Percentiles rank a stretch among this genome's conserved stretches.
phyloP scores from a whole-genome alignment of 176 grass and related monocot genomes.

The Pontederia crassipes region DNA sequence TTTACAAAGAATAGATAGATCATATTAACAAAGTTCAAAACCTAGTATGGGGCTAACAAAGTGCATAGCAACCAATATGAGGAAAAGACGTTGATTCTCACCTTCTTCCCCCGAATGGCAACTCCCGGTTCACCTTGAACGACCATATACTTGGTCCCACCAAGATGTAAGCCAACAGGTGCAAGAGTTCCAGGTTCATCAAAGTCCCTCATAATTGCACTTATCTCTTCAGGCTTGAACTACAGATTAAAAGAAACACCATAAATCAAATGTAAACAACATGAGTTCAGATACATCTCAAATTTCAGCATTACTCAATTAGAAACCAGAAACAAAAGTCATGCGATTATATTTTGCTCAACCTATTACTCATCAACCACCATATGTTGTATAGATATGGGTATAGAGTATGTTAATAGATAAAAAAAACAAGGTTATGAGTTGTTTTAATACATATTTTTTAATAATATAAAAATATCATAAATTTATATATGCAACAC shows the following conservation, averaged over 20 bases:
- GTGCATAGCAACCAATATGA: not conserved
- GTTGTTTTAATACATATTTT: no score
- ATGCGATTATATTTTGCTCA: no score
- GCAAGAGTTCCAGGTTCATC: constrained; percentile 37
- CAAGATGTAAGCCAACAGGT: constrained; percentile 42
- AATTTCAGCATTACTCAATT: not conserved
- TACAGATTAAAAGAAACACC: constrained; percentile 13
- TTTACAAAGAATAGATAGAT: no score
- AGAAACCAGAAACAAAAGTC: no score
- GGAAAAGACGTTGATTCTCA: constrained; percentile 17
- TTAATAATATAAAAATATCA: no score
- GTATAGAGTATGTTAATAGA: no score
- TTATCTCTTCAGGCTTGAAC: constrained; percentile 37
- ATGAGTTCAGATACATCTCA: not conserved
- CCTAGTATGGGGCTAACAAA: not conserved
- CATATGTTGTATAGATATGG: no score
- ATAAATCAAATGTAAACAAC: no score
- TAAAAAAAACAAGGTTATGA: no score
- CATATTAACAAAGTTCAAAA: not conserved
- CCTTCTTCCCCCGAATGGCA: constrained; percentile 54
- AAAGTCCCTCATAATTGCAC: constrained; percentile 33
- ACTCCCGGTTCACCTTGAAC: constrained; percentile 45
- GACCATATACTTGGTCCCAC: constrained; percentile 45
- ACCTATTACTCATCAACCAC: no score
- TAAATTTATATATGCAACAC: no score